Percentiles rank a stretch among this genome's conserved stretches.
Conservation (phyloP, 2,329 filamentous ascomycete genomes). For the Fusarium udum region DNA sequence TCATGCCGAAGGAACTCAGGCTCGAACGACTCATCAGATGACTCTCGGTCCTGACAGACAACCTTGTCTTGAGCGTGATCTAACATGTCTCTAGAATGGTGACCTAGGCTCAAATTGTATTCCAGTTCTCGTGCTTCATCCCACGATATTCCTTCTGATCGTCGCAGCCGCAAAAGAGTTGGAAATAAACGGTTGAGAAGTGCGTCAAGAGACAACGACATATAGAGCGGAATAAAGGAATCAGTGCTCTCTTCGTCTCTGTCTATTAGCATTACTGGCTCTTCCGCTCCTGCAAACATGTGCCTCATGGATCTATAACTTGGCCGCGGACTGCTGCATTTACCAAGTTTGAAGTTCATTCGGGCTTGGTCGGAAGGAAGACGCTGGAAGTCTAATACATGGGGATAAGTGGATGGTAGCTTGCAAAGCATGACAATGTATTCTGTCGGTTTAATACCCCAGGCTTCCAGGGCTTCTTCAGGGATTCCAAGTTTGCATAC, state of each 20-base stretch:
- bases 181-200: constrained; percentile 71
- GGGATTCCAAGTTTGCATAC: constrained; percentile 77
- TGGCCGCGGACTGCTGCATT: constrained; percentile 79
- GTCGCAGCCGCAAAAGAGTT: constrained; percentile 68
- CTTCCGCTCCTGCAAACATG: constrained; percentile 19
- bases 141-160: constrained; percentile 67
- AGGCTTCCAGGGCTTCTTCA: constrained; percentile 78
- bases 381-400: constrained; percentile 63
- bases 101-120: constrained; percentile 12
- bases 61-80: background rate
- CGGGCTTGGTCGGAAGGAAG: constrained; percentile 49
- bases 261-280: background rate
- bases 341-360: constrained; percentile 71
- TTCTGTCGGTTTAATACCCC: constrained; percentile 72
- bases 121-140: constrained; percentile 47
- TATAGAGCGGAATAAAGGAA: constrained; percentile 63
- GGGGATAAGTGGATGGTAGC: constrained; percentile 69
- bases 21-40: constrained; percentile 10
- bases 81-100: background rate
- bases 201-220: constrained; percentile 74
- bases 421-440: constrained; percentile 79
- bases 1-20: constrained; percentile 43
- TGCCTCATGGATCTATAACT: constrained; percentile 61
- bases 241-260: constrained; percentile 2
- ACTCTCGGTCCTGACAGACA: background rate